Percentiles rank a stretch among this genome's conserved stretches.
Conservation (phyloP, 495 filamentous ascomycete species). For the Cudoniella acicularis region DNA sequence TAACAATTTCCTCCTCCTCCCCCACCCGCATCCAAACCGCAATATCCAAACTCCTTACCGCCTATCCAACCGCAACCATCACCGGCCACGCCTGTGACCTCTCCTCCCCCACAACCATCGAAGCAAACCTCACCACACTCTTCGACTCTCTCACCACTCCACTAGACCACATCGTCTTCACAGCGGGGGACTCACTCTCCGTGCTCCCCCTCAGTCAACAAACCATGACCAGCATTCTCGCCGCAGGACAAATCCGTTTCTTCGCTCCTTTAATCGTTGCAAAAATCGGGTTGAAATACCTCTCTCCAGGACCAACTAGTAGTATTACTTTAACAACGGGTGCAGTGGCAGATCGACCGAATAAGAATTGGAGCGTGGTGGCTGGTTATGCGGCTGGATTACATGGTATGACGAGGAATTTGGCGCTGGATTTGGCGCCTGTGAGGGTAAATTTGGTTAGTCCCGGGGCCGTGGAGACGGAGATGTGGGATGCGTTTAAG, state of each 20-base stretch:
- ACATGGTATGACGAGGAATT: slow-evolving; percentile 40
- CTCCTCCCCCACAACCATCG: slow-evolving; percentile 36
- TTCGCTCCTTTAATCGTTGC: slow-evolving; percentile 48
- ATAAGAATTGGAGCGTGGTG: slow-evolving; percentile 41
- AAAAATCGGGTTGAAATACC: slow-evolving; percentile 45
- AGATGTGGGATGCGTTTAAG: slow-evolving; percentile 32
- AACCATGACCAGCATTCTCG: slow-evolving; percentile 34
- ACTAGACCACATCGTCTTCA: slow-evolving; percentile 61
- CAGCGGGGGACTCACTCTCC: slow-evolving; percentile 48
- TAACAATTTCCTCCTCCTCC: slow-evolving; percentile 53
- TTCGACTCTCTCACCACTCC: no score
- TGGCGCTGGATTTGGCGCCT: slow-evolving; percentile 57
- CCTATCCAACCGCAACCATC: slow-evolving; percentile 33
- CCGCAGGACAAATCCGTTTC: slow-evolving; percentile 45
- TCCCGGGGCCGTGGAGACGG: slow-evolving; percentile 54
- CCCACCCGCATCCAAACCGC: slow-evolving; percentile 36
- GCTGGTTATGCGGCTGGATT: slow-evolving; percentile 34
- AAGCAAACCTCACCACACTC: no score
- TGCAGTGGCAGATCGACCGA: slow-evolving; percentile 39
- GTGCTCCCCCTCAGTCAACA: slow-evolving; percentile 34
- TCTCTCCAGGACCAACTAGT: slow-evolving; percentile 33
- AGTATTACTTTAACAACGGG: slow-evolving; percentile 57
- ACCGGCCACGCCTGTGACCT: slow-evolving; percentile 51
- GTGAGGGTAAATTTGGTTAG: slow-evolving; percentile 57
- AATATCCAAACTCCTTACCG: slow-evolving; percentile 32